A percentile compares a stretch with the other conserved stretches of the same genome.
Conservation (phyloP, 169 alveolate species). For the Babesia ovis region DNA sequence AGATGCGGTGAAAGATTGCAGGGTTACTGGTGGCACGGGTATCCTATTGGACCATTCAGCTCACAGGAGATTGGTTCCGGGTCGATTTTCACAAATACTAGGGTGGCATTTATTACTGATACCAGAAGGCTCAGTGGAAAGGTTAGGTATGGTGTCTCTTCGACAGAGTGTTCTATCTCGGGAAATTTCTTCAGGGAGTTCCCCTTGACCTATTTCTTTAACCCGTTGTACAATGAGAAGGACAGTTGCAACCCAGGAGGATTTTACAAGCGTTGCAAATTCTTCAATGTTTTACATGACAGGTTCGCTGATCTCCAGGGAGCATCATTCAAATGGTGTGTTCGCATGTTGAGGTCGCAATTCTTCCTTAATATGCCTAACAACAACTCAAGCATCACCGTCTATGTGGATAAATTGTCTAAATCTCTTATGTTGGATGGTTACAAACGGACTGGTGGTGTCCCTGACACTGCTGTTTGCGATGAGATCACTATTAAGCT, state of each 20-base stretch:
- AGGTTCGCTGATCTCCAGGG: conserved; percentile 33
- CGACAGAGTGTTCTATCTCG: conserved; percentile 86
- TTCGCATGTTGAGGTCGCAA: conserved; percentile 60
- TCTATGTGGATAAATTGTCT: conserved; percentile 55
- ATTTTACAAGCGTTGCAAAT: conserved; percentile 14
- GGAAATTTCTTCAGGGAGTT: conserved; percentile 85
- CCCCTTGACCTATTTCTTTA: conserved; percentile 79
- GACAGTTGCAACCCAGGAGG: conserved; percentile 17
- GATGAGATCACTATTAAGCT: conserved; percentile 51
- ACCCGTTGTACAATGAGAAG: conserved; percentile 67
- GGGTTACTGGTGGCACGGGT: conserved; percentile 88
- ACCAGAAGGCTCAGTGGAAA: conserved; percentile 63
- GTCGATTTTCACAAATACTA: conserved; percentile 72
- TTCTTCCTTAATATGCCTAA: conserved; percentile 59
- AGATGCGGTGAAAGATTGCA: conserved; percentile 82
- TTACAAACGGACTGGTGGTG: conserved; percentile 4
- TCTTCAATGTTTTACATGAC: conserved; percentile 36
- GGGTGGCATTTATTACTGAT: conserved; percentile 80
- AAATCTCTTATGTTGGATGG: conserved; percentile 53
- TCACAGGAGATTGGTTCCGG: conserved; percentile 89
- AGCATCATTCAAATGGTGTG: conserved; percentile 65
- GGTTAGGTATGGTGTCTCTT: conserved; percentile 79
- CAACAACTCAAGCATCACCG: conserved; percentile 20
- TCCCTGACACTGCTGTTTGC: not conserved
- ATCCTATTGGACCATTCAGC: conserved; percentile 87